Conservation (phyloP, 768 basidiomycete species). For the Tephrocybe rancida region DNA sequence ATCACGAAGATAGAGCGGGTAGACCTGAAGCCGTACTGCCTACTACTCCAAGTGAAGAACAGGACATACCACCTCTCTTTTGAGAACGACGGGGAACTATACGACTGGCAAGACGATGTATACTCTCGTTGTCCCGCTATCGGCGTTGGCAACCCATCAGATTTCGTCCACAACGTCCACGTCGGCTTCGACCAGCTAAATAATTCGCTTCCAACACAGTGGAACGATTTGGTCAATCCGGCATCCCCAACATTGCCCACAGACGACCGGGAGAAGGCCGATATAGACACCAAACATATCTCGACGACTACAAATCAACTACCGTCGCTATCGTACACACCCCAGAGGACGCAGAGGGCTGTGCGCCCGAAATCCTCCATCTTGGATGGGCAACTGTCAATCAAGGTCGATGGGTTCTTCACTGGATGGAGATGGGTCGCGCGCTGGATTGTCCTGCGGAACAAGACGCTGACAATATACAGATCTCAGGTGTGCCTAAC, state of each 20-base stretch:
- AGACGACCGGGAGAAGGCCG: slow-evolving; percentile 6
- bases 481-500: slow-evolving; percentile 68
- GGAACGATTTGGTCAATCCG: slow-evolving; percentile 14
- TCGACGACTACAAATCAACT: not conserved
- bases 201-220: slow-evolving; percentile 22
- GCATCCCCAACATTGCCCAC: not conserved
- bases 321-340: slow-evolving; percentile 17
- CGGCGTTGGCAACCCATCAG: slow-evolving; percentile 35
- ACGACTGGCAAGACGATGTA: slow-evolving; percentile 50
- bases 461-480: slow-evolving; percentile 66
- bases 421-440: slow-evolving; percentile 77
- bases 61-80: slow-evolving; percentile 38
- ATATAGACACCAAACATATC: slow-evolving; percentile 3
- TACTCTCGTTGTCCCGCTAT: slow-evolving; percentile 41
- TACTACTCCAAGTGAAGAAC: slow-evolving; percentile 34
- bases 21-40: slow-evolving; percentile 37
- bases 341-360: slow-evolving; percentile 5
- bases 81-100: slow-evolving; percentile 39
- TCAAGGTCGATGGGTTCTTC: slow-evolving; percentile 76
- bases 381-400: slow-evolving; percentile 59
- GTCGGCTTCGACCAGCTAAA: slow-evolving; percentile 34
- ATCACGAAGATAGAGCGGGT: slow-evolving; percentile 41
- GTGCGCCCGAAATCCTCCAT: slow-evolving; percentile 31
- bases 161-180: slow-evolving; percentile 42
- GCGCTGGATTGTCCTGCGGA: slow-evolving; percentile 75